A percentile compares a stretch with the other conserved stretches of the same genome.
These are phyloP conservation scores for Austroboletus rostrupii DNA, from an alignment of 1,284 basidiomycete genomes.

Conservation along the genomic window DNA sequence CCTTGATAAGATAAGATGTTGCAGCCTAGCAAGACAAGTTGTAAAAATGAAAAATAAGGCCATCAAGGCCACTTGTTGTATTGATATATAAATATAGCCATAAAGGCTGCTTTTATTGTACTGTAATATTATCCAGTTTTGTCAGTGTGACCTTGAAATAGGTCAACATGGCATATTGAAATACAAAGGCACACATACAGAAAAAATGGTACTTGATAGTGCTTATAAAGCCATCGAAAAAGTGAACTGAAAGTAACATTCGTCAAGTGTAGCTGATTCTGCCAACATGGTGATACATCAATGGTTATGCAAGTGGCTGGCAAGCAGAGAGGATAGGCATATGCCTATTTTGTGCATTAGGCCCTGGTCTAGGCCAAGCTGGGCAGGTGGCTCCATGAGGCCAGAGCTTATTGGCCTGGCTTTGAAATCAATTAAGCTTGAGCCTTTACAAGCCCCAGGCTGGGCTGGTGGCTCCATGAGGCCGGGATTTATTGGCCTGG, in stretches of 20 bases:
- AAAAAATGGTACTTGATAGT: constrained; percentile 45
- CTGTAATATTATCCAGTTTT: constrained; percentile 32
- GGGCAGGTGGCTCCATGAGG: background rate
- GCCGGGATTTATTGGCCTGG: background rate
- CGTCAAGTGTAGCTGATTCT: constrained; percentile 44
- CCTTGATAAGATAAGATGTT: too few relatives aligned
- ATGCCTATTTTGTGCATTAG: constrained; percentile 33
- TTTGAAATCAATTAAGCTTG: too few relatives aligned
- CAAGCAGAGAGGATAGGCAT: background rate
- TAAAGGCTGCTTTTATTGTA: too few relatives aligned
- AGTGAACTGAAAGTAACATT: constrained; percentile 46
- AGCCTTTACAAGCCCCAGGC: too few relatives aligned
- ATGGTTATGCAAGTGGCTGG: too few relatives aligned
- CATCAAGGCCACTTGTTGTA: too few relatives aligned
- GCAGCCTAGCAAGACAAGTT: too few relatives aligned
- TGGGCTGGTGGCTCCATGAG: background rate
- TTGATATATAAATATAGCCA: too few relatives aligned
- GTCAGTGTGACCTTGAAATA: constrained; percentile 32
- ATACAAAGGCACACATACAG: constrained; percentile 32
- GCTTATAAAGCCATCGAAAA: constrained; percentile 53
- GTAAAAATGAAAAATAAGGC: background rate
- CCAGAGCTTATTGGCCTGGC: background rate
- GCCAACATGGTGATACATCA: background rate
- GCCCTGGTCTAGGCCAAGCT: background rate
- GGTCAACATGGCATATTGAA: background rate